These are phyloP conservation scores for Hanseniaspora taiwanica DNA, from an alignment of 805 yeast genomes.

Conservation along the genomic window DNA sequence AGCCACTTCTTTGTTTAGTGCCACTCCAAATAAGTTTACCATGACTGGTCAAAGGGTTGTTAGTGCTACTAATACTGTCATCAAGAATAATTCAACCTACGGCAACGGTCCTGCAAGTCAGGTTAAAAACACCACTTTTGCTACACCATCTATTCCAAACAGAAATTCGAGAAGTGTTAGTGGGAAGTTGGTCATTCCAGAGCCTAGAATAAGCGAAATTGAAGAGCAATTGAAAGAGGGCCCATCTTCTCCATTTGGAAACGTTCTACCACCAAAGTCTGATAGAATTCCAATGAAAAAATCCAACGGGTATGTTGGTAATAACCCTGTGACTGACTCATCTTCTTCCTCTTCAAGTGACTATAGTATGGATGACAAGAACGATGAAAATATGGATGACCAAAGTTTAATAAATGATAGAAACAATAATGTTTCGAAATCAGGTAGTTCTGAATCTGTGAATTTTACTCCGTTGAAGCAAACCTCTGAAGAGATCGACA, in stretches of 20 bases:
- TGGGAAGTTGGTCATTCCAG: conserved; percentile 32
- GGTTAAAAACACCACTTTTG: background rate
- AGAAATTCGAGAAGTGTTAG: conserved; percentile 27
- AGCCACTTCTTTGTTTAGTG: conserved; percentile 5
- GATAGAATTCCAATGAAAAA: conserved; percentile 25
- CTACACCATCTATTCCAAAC: conserved; percentile 10
- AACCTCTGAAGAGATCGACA: background rate
- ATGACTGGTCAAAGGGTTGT: conserved; percentile 21
- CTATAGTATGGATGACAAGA: too few relatives aligned
- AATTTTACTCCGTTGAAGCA: conserved; percentile 1
- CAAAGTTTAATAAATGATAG: too few relatives aligned
- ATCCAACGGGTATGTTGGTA: conserved; percentile 10
- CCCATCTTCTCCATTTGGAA: conserved; percentile 18
- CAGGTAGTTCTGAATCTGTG: background rate
- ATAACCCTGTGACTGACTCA: conserved; percentile 7
- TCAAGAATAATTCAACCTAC: conserved; percentile 6
- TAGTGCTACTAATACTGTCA: conserved; percentile 13
- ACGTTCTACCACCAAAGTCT: conserved; percentile 20
- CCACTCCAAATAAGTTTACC: conserved; percentile 14
- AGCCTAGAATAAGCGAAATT: conserved; percentile 29
- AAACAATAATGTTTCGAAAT: background rate
- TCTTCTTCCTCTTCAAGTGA: conserved; percentile 13
- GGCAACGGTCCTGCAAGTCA: background rate
- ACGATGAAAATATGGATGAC: conserved; percentile 2
- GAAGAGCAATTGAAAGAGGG: conserved; percentile 28